phyloP scores from a whole-genome alignment of 345 rosid genomes.

The Bretschneidera sinensis region DNA sequence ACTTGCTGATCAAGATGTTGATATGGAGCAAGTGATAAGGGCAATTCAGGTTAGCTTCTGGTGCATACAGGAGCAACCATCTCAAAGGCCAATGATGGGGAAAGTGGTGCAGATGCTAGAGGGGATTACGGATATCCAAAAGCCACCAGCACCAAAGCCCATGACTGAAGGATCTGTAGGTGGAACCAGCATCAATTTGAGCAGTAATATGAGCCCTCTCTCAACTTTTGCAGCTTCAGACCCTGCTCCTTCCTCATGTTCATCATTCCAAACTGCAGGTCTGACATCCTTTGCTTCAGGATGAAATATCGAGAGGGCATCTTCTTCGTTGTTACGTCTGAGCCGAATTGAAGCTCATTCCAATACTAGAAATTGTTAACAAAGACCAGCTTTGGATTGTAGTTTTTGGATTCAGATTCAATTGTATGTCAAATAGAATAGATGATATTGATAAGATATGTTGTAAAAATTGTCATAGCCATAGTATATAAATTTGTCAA shows the following conservation, averaged over 20 bases:
- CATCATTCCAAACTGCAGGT: conserved; percentile 36
- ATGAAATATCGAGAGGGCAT: conserved; percentile 26
- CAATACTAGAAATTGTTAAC: not conserved
- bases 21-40: conserved; percentile 44
- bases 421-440: not conserved
- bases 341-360: conserved; percentile 1
- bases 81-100: conserved; percentile 55
- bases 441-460: not conserved
- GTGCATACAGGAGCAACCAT: conserved; percentile 61
- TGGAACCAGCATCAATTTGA: conserved; percentile 32
- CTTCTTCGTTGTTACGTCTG: conserved; percentile 30
- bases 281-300: conserved; percentile 39
- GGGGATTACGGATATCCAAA: conserved; percentile 40
- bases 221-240: conserved; percentile 44
- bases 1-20: conserved; percentile 28
- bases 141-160: conserved; percentile 43
- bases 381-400: not conserved
- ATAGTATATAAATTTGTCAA: too few species aligned
- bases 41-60: conserved; percentile 52
- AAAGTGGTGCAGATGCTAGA: conserved; percentile 63
- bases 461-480: not conserved
- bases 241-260: conserved; percentile 43
- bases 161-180: conserved; percentile 21
- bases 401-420: not conserved
- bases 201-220: conserved; percentile 30